Evolutionary conservation across 805 yeast species (phyloP).

Genomic region (Pichia heedii): DNA sequence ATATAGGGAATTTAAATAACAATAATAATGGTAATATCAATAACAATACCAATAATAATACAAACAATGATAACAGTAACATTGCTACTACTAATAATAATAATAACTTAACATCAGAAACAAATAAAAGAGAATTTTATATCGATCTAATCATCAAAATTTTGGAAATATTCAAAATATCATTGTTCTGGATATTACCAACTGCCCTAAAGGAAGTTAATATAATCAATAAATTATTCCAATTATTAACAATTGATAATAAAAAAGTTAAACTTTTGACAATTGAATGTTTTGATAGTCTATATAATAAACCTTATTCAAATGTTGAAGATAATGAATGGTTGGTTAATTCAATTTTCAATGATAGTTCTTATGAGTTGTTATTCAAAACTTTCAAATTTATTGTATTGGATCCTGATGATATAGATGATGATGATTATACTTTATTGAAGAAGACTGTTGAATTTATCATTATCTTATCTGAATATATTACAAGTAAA

Average conservation of each 20-base stretch:
- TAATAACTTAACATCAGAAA: too few species aligned
- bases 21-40: slow-evolving; percentile 3
- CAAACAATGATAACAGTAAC: background rate
- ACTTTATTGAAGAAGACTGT: slow-evolving; percentile 82
- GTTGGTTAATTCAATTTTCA: slow-evolving; percentile 72
- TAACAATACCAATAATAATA: too few species aligned
- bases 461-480: slow-evolving; percentile 82
- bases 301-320: slow-evolving; percentile 71
- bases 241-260: slow-evolving; percentile 46
- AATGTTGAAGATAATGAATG: slow-evolving; percentile 62
- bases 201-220: slow-evolving; percentile 59
- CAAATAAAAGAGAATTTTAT: background rate
- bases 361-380: slow-evolving; percentile 62
- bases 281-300: slow-evolving; percentile 81
- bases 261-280: slow-evolving; percentile 71
- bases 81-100: background rate
- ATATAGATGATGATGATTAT: slow-evolving; percentile 63
- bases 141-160: slow-evolving; percentile 49
- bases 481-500: slow-evolving; percentile 52
- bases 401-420: slow-evolving; percentile 55
- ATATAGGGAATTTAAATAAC: background rate
- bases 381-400: slow-evolving; percentile 54
- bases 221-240: slow-evolving; percentile 53
- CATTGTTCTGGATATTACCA: slow-evolving; percentile 87
- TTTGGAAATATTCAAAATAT: slow-evolving; percentile 77